A percentile compares a stretch with the other conserved stretches of the same genome.
Conservation (phyloP, 176 grass and related monocot species). For the Eragrostis curvula region DNA sequence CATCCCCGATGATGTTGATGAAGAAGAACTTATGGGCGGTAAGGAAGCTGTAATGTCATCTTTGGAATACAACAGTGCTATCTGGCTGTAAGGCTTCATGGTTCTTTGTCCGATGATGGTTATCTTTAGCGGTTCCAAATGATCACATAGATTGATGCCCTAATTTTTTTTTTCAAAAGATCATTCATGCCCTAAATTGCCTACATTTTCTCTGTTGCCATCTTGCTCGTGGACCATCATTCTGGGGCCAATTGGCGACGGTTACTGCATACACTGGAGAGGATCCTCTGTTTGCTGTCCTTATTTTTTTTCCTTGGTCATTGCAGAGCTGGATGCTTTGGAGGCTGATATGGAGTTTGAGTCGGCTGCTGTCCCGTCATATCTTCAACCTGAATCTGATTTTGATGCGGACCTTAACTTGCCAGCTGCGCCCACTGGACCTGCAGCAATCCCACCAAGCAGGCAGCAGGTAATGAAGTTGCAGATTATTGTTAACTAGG, state of each 20-base stretch:
- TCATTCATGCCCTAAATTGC: not conserved
- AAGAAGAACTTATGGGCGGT: conserved; percentile 96
- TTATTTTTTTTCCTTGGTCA: conserved; percentile 3
- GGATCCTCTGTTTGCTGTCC: not conserved
- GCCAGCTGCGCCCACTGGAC: conserved; percentile 68
- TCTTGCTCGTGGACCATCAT: not conserved
- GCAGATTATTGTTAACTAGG: not conserved
- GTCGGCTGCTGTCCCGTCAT: conserved; percentile 76
- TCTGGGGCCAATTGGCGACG: not conserved
- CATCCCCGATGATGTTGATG: conserved; percentile 94
- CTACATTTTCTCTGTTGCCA: not conserved
- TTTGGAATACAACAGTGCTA: not conserved
- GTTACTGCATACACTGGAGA: not conserved
- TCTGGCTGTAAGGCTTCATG: not conserved
- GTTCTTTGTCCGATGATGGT: not conserved
- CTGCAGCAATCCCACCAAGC: conserved; percentile 50
- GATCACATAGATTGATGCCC: not conserved
- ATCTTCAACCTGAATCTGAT: conserved; percentile 89
- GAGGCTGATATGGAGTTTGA: conserved; percentile 92
- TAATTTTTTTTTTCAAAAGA: too few species aligned
- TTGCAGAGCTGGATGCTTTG: conserved; percentile 89
- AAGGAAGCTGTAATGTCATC: conserved; percentile 33
- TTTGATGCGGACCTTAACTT: conserved; percentile 71
- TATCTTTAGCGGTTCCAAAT: not conserved
- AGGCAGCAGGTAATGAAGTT: conserved; percentile 47